A percentile compares a stretch with the other conserved stretches of the same genome.
These are phyloP conservation scores for Phytophthora uliginosa DNA, from an alignment of 352 stramenopile species.

Conservation along the genomic window DNA sequence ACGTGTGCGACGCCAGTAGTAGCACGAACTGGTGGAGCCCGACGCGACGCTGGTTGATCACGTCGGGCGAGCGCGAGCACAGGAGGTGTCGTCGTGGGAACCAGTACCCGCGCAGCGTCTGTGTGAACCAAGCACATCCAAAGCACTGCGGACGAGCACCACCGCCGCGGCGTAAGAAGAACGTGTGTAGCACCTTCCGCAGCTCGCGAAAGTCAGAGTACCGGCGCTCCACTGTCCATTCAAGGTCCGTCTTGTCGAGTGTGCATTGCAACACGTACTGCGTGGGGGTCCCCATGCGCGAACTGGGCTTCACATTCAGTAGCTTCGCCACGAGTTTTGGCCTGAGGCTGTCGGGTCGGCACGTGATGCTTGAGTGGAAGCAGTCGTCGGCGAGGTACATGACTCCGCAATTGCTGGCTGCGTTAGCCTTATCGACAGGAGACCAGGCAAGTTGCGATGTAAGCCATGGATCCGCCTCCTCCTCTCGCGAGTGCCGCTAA, in stretches of 20 bases:
- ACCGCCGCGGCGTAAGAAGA: slow-evolving; percentile 45
- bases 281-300: slow-evolving; percentile 25
- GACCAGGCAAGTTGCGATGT: slow-evolving; percentile 29
- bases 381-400: slow-evolving; percentile 49
- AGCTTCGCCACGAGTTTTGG: slow-evolving; percentile 67
- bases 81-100: slow-evolving; percentile 77
- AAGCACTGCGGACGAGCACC: slow-evolving; percentile 68
- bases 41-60: slow-evolving; percentile 60
- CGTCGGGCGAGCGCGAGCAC: slow-evolving; percentile 46
- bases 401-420: not conserved
- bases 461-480: not conserved
- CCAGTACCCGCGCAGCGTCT: slow-evolving; percentile 66
- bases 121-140: slow-evolving; percentile 76
- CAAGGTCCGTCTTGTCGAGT: slow-evolving; percentile 45
- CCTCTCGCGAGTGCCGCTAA: not conserved
- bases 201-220: slow-evolving; percentile 82
- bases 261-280: slow-evolving; percentile 58
- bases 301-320: slow-evolving; percentile 28
- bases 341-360: slow-evolving; percentile 50
- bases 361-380: slow-evolving; percentile 69
- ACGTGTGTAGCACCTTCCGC: slow-evolving; percentile 57
- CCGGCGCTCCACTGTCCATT: slow-evolving; percentile 74
- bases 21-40: slow-evolving; percentile 66
- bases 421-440: not conserved
- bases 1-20: slow-evolving; percentile 74